Evolutionary conservation across 1,284 basidiomycete genomes (phyloP).

Genomic region (Xerocomus amazonicus): DNA sequence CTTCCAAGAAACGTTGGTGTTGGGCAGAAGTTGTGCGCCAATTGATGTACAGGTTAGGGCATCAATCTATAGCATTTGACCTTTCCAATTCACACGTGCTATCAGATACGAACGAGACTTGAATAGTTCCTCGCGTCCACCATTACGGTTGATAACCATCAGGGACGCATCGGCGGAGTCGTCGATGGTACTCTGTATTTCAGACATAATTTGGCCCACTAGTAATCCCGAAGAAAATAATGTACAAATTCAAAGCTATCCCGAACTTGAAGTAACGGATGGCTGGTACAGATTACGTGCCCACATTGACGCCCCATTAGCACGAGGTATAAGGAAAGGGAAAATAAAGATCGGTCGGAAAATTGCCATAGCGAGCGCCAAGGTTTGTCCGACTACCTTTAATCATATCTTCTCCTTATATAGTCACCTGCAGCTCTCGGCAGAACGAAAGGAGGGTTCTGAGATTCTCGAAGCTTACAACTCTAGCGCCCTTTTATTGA

Average conservation of each 20-base stretch:
- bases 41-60: slow-evolving; percentile 75
- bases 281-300: slow-evolving; percentile 93
- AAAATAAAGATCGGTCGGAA: slow-evolving; percentile 78
- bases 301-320: slow-evolving; percentile 69
- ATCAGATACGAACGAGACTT: slow-evolving; percentile 88
- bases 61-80: slow-evolving; percentile 1
- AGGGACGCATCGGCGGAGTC: slow-evolving; percentile 68
- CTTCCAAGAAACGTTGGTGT: slow-evolving; percentile 61
- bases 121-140: slow-evolving; percentile 74
- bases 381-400: slow-evolving; percentile 45
- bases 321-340: slow-evolving; percentile 64
- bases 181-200: slow-evolving; percentile 85
- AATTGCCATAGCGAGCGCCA: slow-evolving; percentile 76
- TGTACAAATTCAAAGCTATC: slow-evolving; percentile 36
- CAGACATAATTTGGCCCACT: slow-evolving; percentile 58
- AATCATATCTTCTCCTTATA: background rate
- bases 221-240: slow-evolving; percentile 40
- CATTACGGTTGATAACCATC: slow-evolving; percentile 74
- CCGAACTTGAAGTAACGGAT: slow-evolving; percentile 84
- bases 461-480: slow-evolving; percentile 84
- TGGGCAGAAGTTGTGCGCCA: slow-evolving; percentile 80
- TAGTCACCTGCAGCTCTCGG: slow-evolving; percentile 52
- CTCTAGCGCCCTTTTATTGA: slow-evolving; percentile 62
- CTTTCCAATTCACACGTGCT: slow-evolving; percentile 2
- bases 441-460: slow-evolving; percentile 68